Conservation (phyloP, 345 rosid species). For the Rhizophora mangle region DNA sequence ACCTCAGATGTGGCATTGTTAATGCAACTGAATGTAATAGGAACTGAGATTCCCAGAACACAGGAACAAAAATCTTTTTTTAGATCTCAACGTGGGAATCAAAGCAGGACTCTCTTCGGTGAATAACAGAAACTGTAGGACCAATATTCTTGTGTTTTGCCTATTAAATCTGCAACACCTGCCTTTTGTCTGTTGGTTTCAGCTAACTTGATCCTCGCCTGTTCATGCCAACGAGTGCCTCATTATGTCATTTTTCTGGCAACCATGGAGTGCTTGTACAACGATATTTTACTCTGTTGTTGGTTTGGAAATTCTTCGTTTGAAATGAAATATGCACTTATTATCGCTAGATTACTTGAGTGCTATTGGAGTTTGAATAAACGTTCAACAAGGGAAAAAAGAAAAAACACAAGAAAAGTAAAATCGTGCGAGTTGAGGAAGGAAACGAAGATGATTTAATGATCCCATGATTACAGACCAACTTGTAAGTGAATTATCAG, state of each 20-base stretch:
- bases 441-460: no score
- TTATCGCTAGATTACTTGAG: no score
- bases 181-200: slow-evolving; percentile 26
- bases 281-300: neutral
- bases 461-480: no score
- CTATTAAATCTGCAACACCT: slow-evolving; percentile 28
- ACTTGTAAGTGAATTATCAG: no score
- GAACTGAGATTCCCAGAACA: slow-evolving; percentile 28
- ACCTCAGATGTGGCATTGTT: slow-evolving; percentile 42
- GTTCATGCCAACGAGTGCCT: slow-evolving; percentile 9
- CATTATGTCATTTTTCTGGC: slow-evolving; percentile 21
- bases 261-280: slow-evolving; percentile 10
- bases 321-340: no score
- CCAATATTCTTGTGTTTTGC: slow-evolving; percentile 19
- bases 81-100: slow-evolving; percentile 16
- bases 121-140: slow-evolving; percentile 21
- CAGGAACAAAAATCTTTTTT: slow-evolving; percentile 18
- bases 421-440: no score
- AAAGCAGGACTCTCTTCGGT: slow-evolving; percentile 2
- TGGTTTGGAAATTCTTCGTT: no score
- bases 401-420: no score
- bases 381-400: no score
- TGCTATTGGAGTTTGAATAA: no score
- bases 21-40: slow-evolving; percentile 40
- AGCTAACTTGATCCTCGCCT: slow-evolving; percentile 30